phyloP scores from a whole-genome alignment of 2,329 filamentous ascomycete species.

The Fusarium aywerte region DNA sequence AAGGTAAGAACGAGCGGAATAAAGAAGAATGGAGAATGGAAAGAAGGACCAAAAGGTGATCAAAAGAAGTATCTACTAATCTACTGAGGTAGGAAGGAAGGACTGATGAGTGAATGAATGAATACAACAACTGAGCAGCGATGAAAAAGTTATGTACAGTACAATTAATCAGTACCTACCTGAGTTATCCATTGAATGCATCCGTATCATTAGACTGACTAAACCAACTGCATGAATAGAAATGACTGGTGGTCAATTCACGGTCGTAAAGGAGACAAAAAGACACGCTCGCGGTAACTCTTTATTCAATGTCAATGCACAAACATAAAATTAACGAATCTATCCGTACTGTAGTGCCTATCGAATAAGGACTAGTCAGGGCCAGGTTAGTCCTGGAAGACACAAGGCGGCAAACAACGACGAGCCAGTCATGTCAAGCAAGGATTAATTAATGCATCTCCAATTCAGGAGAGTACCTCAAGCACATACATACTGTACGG shows the following conservation, averaged over 20 bases:
- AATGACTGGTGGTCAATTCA: constrained; percentile 7
- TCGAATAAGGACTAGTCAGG: constrained; percentile 16
- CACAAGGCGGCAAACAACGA: constrained; percentile 15
- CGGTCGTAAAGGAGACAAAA: not conserved
- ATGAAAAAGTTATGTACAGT: not conserved
- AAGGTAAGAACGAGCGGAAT: not conserved
- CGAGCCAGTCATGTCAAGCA: constrained; percentile 27
- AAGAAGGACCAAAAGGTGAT: constrained; percentile 9
- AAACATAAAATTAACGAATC: constrained; percentile 24
- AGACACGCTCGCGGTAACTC: not conserved
- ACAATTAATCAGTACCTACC: not conserved
- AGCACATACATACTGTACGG: constrained; percentile 12
- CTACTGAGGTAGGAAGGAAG: not conserved
- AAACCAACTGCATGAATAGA: constrained; percentile 5
- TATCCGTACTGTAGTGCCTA: too few relatives aligned
- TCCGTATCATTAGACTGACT: not conserved
- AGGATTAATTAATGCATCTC: constrained; percentile 27
- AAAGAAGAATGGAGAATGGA: constrained; percentile 17
- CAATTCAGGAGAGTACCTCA: constrained; percentile 1
- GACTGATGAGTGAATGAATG: constrained; percentile 12
- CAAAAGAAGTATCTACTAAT: too few relatives aligned
- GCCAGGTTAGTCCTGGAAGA: constrained; percentile 14
- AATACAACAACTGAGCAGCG: not conserved
- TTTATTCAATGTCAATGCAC: not conserved
- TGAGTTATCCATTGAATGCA: too few relatives aligned